Evolutionary conservation across 2,329 filamentous ascomycete species (phyloP), one percentile per base, ranked within the genome.

Genomic region (Alternaria solani): DNA sequence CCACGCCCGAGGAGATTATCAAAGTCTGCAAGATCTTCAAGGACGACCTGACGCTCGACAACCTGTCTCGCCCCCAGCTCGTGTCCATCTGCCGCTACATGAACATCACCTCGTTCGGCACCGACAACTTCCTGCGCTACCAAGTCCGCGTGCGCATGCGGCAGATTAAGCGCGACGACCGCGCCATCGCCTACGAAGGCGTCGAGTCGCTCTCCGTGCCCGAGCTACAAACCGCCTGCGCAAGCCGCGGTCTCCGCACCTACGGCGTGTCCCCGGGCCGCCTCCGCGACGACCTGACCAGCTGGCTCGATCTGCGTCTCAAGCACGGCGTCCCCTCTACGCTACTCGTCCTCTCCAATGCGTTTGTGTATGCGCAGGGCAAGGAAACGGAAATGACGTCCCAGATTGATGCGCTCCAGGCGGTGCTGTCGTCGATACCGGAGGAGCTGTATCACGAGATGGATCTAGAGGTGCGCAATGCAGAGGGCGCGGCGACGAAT

Each of bases 381-480:
- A 93, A 94, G 71, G 92, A 94, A 51, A 84, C 86, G 49, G 93
- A 96, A 73, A 92, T 95, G 72, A 89, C 91, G 32, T 92, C 88
- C 63, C 94, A 98, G 82, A 93, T 99, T 60, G 94, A 97, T 68
- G 93, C 95, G 0, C 87, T 99, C 49, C 92, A 94, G 62, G 92
- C 93, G 56, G 95, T 99, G 5, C 84, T 99, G 41, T 96, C 92
- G 41, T 94, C 91, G 62, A 98, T 99, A 64, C 95, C 95, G 3
- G 95, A 99, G 80, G 95, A 99, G 80, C 86, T 99, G 41, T 99
- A 96, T 91, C 95, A 99, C 85, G 95, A 99, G 84, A 97, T 99
- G 65, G 95, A 98, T 81, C 90, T 99, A 32, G 95, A 99, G 82
- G 93, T 99, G 9, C 93, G 97, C 85, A 96, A 90, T 63, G 94